A percentile compares a stretch with the other conserved stretches of the same genome.
These are phyloP conservation scores for Monilinia laxa DNA, from an alignment of 2,329 filamentous ascomycete genomes.

Conservation along the genomic window DNA sequence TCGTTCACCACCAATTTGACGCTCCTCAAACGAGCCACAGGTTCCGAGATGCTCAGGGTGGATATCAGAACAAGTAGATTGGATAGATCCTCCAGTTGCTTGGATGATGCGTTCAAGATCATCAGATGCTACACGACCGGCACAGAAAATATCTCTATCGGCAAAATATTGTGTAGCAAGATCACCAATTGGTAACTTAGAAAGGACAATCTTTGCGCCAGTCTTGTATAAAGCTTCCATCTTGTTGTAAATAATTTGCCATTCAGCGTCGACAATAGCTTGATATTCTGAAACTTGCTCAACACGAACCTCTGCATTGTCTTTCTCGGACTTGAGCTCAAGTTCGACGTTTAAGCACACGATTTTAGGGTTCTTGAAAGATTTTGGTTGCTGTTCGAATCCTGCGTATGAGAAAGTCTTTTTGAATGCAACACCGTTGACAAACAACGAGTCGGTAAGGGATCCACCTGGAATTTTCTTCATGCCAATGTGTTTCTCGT, in stretches of 20 bases:
- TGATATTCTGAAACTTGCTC: conserved; percentile 99
- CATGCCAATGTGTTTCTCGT: conserved; percentile 96
- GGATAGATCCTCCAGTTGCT: conserved; percentile 86
- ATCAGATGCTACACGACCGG: conserved; percentile 84
- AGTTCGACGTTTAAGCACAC: conserved; percentile 97
- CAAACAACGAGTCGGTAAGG: conserved; percentile 91
- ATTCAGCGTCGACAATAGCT: conserved; percentile 97
- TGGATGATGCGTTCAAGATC: conserved; percentile 96
- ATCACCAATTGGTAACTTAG: conserved; percentile 96
- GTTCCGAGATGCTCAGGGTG: conserved; percentile 83
- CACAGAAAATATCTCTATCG: conserved; percentile 97
- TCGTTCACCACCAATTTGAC: conserved; percentile 93
- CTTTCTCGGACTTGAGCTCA: conserved; percentile 98
- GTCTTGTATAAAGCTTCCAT: conserved; percentile 92
- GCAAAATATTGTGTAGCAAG: conserved; percentile 97
- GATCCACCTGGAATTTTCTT: conserved; percentile 98
- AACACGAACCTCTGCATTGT: conserved; percentile 96
- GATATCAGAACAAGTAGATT: conserved; percentile 97
- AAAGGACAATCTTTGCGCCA: conserved; percentile 94
- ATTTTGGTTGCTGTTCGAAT: conserved; percentile 98
- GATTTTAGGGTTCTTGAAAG: conserved; percentile 91
- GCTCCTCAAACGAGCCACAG: conserved; percentile 89
- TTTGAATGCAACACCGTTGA: conserved; percentile 98
- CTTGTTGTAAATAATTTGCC: conserved; percentile 99
- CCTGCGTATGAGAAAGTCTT: conserved; percentile 99